Percentiles rank a stretch among this genome's conserved stretches.
Evolutionary conservation across 106 monocot genomes (phyloP).

Genomic region (Vanilla planifolia): DNA sequence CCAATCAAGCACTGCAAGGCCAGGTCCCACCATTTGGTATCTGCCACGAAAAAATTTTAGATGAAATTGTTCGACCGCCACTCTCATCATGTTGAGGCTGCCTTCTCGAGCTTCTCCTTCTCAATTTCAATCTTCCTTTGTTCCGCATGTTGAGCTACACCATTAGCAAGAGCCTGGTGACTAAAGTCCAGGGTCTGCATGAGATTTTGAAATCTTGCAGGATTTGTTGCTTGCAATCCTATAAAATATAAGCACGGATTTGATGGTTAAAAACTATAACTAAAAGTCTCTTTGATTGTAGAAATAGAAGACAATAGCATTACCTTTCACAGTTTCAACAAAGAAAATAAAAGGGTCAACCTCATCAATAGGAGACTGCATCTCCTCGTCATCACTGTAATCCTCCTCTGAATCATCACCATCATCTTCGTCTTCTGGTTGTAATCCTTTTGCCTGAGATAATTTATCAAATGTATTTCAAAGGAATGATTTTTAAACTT

Average conservation of each 20-base stretch:
- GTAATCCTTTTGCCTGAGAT: constrained; percentile 68
- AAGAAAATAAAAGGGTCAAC: constrained; percentile 93
- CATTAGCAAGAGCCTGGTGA: constrained; percentile 69
- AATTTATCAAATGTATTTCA: neutral
- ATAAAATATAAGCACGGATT: neutral
- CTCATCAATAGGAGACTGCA: constrained; percentile 84
- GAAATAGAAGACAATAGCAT: neutral
- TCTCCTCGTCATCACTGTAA: constrained; percentile 77
- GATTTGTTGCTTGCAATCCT: constrained; percentile 74
- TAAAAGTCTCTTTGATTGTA: neutral
- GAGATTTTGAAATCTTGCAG: constrained; percentile 63
- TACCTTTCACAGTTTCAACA: constrained; percentile 80
- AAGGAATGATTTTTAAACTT: too few relatives aligned
- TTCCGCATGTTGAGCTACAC: constrained; percentile 73
- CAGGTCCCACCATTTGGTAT: neutral
- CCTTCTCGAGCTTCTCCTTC: constrained; percentile 82
- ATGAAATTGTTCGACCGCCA: neutral
- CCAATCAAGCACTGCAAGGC: neutral
- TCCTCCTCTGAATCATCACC: constrained; percentile 81
- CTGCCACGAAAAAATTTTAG: neutral
- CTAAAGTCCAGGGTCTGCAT: constrained; percentile 83
- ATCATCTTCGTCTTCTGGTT: constrained; percentile 60
- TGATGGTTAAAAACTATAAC: neutral
- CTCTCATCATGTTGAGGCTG: constrained; percentile 24
- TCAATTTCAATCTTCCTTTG: constrained; percentile 61